phyloP scores from a whole-genome alignment of 2,329 filamentous ascomycete species.

The Tricladium varicosporioides region DNA sequence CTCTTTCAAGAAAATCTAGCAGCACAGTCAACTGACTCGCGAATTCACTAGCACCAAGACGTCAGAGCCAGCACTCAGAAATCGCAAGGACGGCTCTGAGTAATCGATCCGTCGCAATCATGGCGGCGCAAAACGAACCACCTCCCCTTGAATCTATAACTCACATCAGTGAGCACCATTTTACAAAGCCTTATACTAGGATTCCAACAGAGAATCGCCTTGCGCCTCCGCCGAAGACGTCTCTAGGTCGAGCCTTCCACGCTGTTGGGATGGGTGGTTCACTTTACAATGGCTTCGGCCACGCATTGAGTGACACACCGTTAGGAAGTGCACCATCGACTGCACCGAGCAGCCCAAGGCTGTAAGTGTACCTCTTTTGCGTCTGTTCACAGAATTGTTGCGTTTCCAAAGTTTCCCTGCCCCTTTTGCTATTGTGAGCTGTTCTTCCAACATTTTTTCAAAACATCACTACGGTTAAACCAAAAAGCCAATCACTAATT shows the following conservation, averaged over 20 bases:
- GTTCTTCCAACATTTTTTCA: background rate
- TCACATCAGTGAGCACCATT: background rate
- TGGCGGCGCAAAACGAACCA: slow-evolving; percentile 1
- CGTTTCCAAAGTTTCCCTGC: background rate
- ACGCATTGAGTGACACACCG: slow-evolving; percentile 24
- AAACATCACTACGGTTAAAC: background rate
- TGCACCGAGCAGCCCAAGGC: slow-evolving; percentile 32
- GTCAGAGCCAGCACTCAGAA: slow-evolving; percentile 5
- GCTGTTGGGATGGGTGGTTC: slow-evolving; percentile 9
- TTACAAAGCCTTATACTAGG: background rate
- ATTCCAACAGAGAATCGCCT: slow-evolving; percentile 3
- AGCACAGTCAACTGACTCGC: background rate
- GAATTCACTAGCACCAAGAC: background rate
- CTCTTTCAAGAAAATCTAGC: background rate
- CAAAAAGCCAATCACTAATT: slow-evolving; percentile 9
- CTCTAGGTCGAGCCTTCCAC: slow-evolving; percentile 9
- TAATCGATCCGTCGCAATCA: slow-evolving; percentile 2
- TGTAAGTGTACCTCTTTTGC: slow-evolving; percentile 25
- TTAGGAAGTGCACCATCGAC: slow-evolving; percentile 28
- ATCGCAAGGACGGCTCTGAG: slow-evolving; percentile 5
- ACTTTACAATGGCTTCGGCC: slow-evolving; percentile 12
- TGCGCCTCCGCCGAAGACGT: slow-evolving; percentile 5
- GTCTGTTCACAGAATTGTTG: background rate
- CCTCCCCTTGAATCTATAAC: background rate
- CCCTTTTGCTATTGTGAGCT: background rate